Evolutionary conservation across 164 flowering plant genomes (phyloP), one percentile per base, ranked within the genome.

Genomic region (Magnolia officinalis): DNA sequence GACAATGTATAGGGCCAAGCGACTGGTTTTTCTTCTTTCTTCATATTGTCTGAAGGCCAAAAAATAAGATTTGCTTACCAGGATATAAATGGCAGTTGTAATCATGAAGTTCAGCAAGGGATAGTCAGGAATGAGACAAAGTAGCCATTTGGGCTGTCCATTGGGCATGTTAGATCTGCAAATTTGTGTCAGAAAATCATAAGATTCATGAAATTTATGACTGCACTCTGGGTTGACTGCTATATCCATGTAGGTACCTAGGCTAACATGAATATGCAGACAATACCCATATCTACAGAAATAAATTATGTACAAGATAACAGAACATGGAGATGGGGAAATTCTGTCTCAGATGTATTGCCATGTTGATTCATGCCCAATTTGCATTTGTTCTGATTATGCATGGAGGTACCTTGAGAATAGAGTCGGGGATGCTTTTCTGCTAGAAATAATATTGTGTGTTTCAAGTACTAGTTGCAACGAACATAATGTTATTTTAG

Each of bases 81-180:
- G 82, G 52, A 89, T 52, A 82, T 95, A 95, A 20, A 92, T 84
- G 20, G 98, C 88, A 77, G 98, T 91, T 69, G 96, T 92, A 29
- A 95, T 95, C 97, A 90, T 92, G 89, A 95, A 95, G 81, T 95
- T 95, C 69, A 95, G 92, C 85, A 95, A 51, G 8, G 98, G 98
- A 81, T 90, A 95, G 50, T 85, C 89, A 49, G 98, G 98, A 71
- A 95, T 90, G 31, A 93, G 74, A 58, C 84, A 88, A 72, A 95
- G 98, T 68, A 95, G 97, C 98, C 93, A 90, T 80, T 92, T 93
- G 26, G 98, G 98, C 83, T 95, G 98, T 78, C 98, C 98, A 81
- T 95, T 91, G 24, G 98, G 92, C 74, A 81, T 45, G 81, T 86
- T 82, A 73, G 98, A 90, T 82, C 98, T 95, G 93, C 61, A 85